Evolutionary conservation across 805 yeast genomes (phyloP).

Genomic region (Ogataea allantospora): DNA sequence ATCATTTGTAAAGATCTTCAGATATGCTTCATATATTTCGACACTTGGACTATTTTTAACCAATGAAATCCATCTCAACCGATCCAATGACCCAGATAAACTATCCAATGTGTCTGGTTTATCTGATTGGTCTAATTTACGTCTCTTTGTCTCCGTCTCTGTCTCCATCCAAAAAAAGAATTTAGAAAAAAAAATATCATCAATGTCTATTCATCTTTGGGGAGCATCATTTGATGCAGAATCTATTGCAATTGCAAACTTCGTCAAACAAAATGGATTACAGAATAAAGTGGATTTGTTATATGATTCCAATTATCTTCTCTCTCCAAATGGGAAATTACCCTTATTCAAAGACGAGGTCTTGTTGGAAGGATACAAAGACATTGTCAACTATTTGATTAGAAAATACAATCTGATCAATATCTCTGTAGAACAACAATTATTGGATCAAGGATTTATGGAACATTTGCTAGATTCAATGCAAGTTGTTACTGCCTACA

Average conservation of each 20-base stretch:
- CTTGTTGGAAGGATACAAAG: slow-evolving; percentile 40
- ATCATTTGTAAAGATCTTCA: slow-evolving; percentile 63
- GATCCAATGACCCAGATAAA: slow-evolving; percentile 36
- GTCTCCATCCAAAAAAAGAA: slow-evolving; percentile 4
- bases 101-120: slow-evolving; percentile 26
- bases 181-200: slow-evolving; percentile 25
- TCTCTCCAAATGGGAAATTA: slow-evolving; percentile 46
- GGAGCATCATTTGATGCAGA: slow-evolving; percentile 57
- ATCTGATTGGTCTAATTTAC: slow-evolving; percentile 54
- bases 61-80: slow-evolving; percentile 55
- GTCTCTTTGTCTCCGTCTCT: slow-evolving; percentile 1
- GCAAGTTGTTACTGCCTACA: slow-evolving; percentile 51
- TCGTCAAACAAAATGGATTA: slow-evolving; percentile 30
- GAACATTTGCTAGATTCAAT: slow-evolving; percentile 42
- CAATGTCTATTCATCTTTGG: slow-evolving; percentile 39
- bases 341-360: slow-evolving; percentile 39
- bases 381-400: slow-evolving; percentile 37
- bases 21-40: slow-evolving; percentile 55
- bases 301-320: slow-evolving; percentile 57
- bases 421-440: slow-evolving; percentile 6
- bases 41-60: slow-evolving; percentile 52
- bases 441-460: slow-evolving; percentile 46
- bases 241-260: slow-evolving; percentile 47
- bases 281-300: slow-evolving; percentile 38
- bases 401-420: slow-evolving; percentile 3